Base-by-base conservation (phyloP, 345 rosid species). In the Salix udensis region DNA sequence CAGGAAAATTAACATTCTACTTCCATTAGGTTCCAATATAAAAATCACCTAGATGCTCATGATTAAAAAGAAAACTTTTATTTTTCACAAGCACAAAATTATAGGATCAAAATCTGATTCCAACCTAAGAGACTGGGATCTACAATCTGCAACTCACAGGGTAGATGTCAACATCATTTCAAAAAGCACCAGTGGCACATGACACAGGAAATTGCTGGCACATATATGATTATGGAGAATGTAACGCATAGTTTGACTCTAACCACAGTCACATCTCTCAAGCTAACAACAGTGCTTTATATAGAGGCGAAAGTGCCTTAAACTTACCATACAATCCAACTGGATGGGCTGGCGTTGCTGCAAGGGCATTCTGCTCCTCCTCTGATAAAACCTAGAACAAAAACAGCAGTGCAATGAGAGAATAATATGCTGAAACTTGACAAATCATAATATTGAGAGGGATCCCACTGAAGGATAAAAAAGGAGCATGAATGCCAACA, bases 301-400 rank as follows among this genome's bases (percentile, higher is more conserved):
- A 44, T 65, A 14, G 48, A 7, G 31, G 28, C 15, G 1, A n/a
- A 18, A 50, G 60, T 70, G 30, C 48, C 88, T 46, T 46, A 46
- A 46, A 46, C 52, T 72, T 85, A 95, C 98, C 94, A 83, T 88
- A 89, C 79, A 95, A 79, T 74, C 93, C 97, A 74, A 85, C 91
- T 2, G 96, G 91, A 83, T 93, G 98, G 62, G 98, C 97, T 13
- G 98, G 97, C 19, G 94, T 93, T 58, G 97, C 94, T 62, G 98
- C 98, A 65, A 93, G 96, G 48, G 83, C 90, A 78, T 83, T 88
- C 80, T 95, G 98, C 89, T 95, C 94, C 77, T 91, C 93, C 88
- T 88, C 88, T 7, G 98, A 86, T 81, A 95, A 85, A 68, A 91
- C 97, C 98, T 95, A 76, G 69, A 65, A 62, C 69, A 58, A 69